Evolutionary conservation across 768 basidiomycete species (phyloP), one percentile per base, ranked within the genome.

Genomic region (Hemileccinum rubropunctum): DNA sequence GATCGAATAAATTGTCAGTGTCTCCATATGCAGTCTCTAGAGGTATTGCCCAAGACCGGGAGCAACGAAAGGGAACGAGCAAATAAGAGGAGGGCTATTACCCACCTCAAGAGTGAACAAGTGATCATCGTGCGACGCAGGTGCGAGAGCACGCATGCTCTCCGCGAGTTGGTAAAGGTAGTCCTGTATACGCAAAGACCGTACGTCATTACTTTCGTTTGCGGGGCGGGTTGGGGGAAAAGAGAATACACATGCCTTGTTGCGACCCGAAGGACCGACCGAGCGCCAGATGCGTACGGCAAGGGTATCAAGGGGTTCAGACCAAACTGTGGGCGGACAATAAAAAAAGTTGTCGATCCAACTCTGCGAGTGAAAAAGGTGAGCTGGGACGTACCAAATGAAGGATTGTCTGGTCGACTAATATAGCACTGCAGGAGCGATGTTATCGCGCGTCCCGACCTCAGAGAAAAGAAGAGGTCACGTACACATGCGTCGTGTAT

Each of bases 211-310:
- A 44, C 11, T 23, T 3, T 23, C 23, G 23, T 23, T 23, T 23
- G 23, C 23, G 23, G 3, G 6, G 23, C 59, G 1, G n/a, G n/a
- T 32, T 3, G 17, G 23, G 14, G 30, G 9, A n/a, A n/a, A 23
- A 15, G 15, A 17, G n/a, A 9, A 9, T 18, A 20, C 1, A n/a
- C 9, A 10, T 11, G 88, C 93, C 75, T 93, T 95, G 73, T 98
- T 98, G 2, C 73, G 79, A 1, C 95, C 95, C 0, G 94, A 97
- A 0, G 94, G 93, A 1, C 95, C 95, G 0, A 82, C 77, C 0
- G 88, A 84, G 21, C 69, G 66, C 78, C 83, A 86, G 43, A 98
- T 95, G 3, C 73, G 73, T 27, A 77, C 60, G 0, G 91, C 83
- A 4, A 95, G 79, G 3, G 58, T 48, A 33, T 83, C 79, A n/a